Base-by-base conservation (phyloP, 768 basidiomycete species). In the Tricholoma bakamatsutake region DNA sequence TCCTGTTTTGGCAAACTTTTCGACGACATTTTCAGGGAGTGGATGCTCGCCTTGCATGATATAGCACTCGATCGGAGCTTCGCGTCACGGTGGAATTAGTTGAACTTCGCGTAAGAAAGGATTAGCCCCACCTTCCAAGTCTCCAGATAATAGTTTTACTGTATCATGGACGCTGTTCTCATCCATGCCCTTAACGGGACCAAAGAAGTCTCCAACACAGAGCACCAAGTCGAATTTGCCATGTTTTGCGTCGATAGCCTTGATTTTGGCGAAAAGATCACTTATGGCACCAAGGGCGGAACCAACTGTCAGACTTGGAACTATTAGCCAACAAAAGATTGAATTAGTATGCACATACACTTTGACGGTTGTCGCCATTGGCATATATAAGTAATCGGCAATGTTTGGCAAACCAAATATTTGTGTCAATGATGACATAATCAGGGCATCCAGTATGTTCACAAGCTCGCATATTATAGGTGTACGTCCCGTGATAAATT, bases 41-140 rank as follows among this genome's bases (percentile, higher is more conserved):
- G 87, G 83, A 60, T 84, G 73, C 52, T 84, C 81, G 15, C 95
- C 95, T 67, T 93, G 86, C 82, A 93, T 94, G 56, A 97, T 84
- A 73, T 96, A 98, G 62, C 92, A 94, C 64, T 91, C 88, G 15
- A 96, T 72, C 10, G 95, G 91, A 28, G 85, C 92, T 96, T 61
- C 21, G 55, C 54, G 3, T 1, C 21, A 24, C 21, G 21, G 21
- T 53, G 57, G 37, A 60, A 59, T 42, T 51, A 56, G 31, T 34
- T 10, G 13, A 28, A 31, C 5, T 49, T n/a, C 31, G 50, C 31
- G n/a, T n/a, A 50, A 40, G n/a, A 24, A 24, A 33, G 46, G 31
- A 21, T 17, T 51, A 10, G 39, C 54, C 73, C 42, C 67, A 84
- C 90, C 85, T 73, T 86, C 80, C 33, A 93, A 64, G 21, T 75